Evolutionary conservation across 2,329 filamentous ascomycete species (phyloP).

Genomic region (Gremmenia infestans): DNA sequence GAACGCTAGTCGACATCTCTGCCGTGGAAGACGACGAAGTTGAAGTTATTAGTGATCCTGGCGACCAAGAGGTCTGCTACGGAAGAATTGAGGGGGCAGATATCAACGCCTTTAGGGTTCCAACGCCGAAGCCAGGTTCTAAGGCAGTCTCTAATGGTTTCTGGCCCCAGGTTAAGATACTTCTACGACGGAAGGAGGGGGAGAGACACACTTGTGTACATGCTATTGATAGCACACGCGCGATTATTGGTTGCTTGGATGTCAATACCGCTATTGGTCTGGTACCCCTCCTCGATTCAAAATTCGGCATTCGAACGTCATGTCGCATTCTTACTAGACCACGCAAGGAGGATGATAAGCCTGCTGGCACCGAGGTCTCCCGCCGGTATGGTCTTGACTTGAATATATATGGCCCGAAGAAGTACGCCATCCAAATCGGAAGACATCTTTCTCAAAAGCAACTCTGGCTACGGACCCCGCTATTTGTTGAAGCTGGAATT

Average conservation of each 20-base stretch:
- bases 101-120: conserved; percentile 63
- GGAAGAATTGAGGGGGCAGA: conserved; percentile 66
- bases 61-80: conserved; percentile 71
- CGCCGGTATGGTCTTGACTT: conserved; percentile 60
- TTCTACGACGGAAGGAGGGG: conserved; percentile 55
- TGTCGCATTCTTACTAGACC: conserved; percentile 65
- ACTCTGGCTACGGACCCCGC: conserved; percentile 62
- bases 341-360: conserved; percentile 54
- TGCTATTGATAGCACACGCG: conserved; percentile 66
- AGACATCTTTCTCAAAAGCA: conserved; percentile 60
- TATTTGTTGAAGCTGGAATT: conserved; percentile 61
- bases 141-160: conserved; percentile 51
- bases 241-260: conserved; percentile 74
- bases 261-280: conserved; percentile 60
- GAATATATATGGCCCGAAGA: conserved; percentile 73
- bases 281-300: conserved; percentile 66
- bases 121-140: conserved; percentile 60
- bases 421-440: conserved; percentile 61
- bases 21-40: conserved; percentile 53
- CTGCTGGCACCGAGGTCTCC: conserved; percentile 57
- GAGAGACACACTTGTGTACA: conserved; percentile 58
- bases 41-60: conserved; percentile 52
- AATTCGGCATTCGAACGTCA: conserved; percentile 62
- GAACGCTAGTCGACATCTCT: conserved; percentile 41
- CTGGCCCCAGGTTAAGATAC: conserved; percentile 72